phyloP scores from a whole-genome alignment of 106 monocot genomes.

The Dendrobium chrysotoxum region DNA sequence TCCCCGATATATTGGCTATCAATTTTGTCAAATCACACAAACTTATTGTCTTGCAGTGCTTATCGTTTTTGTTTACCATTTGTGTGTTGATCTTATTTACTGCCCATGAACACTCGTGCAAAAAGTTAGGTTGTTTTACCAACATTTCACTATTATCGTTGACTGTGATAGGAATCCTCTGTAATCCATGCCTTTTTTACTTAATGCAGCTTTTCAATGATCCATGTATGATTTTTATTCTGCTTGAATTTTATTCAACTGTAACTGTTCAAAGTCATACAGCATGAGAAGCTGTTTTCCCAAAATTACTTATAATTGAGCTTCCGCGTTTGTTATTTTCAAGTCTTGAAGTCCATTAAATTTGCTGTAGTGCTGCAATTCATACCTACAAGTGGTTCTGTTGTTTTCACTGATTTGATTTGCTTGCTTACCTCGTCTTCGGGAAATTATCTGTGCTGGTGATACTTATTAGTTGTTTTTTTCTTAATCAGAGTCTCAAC shows the following conservation, averaged over 20 bases:
- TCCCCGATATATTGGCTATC: background rate
- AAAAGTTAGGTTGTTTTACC: too few species aligned
- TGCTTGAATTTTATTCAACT: background rate
- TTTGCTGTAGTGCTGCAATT: background rate
- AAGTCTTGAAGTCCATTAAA: background rate
- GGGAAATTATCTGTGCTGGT: background rate
- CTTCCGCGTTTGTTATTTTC: background rate
- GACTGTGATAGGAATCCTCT: too few species aligned
- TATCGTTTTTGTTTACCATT: background rate
- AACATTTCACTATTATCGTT: too few species aligned
- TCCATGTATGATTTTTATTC: background rate
- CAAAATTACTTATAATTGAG: background rate
- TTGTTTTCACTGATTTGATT: too few species aligned
- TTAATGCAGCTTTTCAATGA: background rate
- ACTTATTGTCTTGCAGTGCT: background rate
- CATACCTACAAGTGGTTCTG: background rate
- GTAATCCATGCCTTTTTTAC: background rate
- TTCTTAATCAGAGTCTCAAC: conserved; percentile 35
- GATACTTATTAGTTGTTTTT: background rate
- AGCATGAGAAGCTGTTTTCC: background rate
- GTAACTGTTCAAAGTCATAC: background rate
- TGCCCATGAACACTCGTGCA: too few species aligned
- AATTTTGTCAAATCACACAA: background rate
- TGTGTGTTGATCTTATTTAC: background rate
- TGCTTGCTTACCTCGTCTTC: background rate